Evolutionary conservation across 768 basidiomycete genomes (phyloP).

Genomic region (Solioccasus polychromus): DNA sequence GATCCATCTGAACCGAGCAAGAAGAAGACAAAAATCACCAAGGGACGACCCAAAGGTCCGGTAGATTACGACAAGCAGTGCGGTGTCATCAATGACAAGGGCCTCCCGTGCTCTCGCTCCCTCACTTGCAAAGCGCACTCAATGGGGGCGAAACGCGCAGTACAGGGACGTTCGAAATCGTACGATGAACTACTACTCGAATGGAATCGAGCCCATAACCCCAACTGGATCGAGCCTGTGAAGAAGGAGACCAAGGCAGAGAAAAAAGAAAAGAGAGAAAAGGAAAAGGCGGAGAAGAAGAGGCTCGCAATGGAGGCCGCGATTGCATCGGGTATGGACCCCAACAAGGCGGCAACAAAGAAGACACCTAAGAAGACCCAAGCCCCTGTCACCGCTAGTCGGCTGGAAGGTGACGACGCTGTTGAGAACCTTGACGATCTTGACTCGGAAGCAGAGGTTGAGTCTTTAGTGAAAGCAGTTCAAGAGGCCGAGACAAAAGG

Average conservation of each 20-base stretch:
- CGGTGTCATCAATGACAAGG: slow-evolving; percentile 96
- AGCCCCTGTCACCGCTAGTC: slow-evolving; percentile 47
- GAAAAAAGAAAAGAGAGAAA: slow-evolving; percentile 80
- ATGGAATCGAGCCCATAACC: slow-evolving; percentile 87
- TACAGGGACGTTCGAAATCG: slow-evolving; percentile 75
- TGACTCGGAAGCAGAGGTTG: slow-evolving; percentile 84
- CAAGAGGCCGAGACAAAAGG: slow-evolving; percentile 55
- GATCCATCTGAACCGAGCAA: slow-evolving; percentile 66
- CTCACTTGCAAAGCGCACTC: slow-evolving; percentile 98
- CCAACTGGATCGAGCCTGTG: slow-evolving; percentile 84
- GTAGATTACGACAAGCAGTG: slow-evolving; percentile 91
- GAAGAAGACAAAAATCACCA: slow-evolving; percentile 81
- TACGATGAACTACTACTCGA: slow-evolving; percentile 90
- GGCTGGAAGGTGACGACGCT: slow-evolving; percentile 56
- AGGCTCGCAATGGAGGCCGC: slow-evolving; percentile 67
- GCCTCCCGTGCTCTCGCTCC: slow-evolving; percentile 87
- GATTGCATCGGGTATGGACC: slow-evolving; percentile 55
- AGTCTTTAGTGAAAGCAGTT: slow-evolving; percentile 65
- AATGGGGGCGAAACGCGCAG: slow-evolving; percentile 94
- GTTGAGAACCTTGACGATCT: slow-evolving; percentile 74
- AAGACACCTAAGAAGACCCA: slow-evolving; percentile 66
- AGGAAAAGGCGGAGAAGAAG: slow-evolving; percentile 83
- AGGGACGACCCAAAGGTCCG: slow-evolving; percentile 79
- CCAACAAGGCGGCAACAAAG: slow-evolving; percentile 45
- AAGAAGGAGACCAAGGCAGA: slow-evolving; percentile 85